Conservation (phyloP, 73 alveolate genomes). For the Urostyla sp. region DNA sequence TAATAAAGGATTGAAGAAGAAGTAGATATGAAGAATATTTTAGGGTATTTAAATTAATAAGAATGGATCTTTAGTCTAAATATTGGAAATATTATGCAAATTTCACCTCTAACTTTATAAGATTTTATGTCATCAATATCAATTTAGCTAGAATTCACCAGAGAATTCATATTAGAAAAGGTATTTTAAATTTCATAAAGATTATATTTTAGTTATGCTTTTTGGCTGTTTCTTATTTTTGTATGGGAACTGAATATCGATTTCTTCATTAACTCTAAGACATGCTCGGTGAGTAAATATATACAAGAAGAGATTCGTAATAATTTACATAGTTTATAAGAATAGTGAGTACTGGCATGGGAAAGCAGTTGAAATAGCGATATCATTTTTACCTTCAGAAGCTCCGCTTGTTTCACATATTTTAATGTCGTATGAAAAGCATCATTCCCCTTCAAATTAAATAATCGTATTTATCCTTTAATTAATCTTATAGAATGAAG, state of each 20-base stretch:
- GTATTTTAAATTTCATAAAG: background rate
- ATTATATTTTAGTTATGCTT: slow-evolving; percentile 43
- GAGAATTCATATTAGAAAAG: slow-evolving; percentile 69
- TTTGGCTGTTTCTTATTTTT: slow-evolving; percentile 85
- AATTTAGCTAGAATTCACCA: slow-evolving; percentile 58
- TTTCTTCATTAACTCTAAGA: slow-evolving; percentile 79
- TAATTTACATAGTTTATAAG: too few relatives aligned
- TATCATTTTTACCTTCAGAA: slow-evolving; percentile 83
- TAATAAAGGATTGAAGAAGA: background rate
- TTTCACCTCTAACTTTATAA: slow-evolving; percentile 75
- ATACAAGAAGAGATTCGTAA: slow-evolving; percentile 75
- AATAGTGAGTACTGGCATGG: slow-evolving; percentile 93
- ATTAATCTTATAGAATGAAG: slow-evolving; percentile 25
- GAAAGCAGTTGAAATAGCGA: slow-evolving; percentile 89
- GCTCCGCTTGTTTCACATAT: slow-evolving; percentile 71
- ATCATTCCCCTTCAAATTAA: slow-evolving; percentile 63
- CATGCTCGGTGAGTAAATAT: slow-evolving; percentile 56
- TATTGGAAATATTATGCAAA: slow-evolving; percentile 64
- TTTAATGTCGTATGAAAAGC: slow-evolving; percentile 60
- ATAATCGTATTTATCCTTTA: background rate
- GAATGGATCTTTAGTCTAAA: slow-evolving; percentile 64
- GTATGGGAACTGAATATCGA: slow-evolving; percentile 92
- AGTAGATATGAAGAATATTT: slow-evolving; percentile 62
- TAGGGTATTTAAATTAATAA: slow-evolving; percentile 75
- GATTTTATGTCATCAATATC: slow-evolving; percentile 32